Evolutionary conservation across 1,284 basidiomycete genomes (phyloP).

Genomic region (Anthracocystis walkeri): DNA sequence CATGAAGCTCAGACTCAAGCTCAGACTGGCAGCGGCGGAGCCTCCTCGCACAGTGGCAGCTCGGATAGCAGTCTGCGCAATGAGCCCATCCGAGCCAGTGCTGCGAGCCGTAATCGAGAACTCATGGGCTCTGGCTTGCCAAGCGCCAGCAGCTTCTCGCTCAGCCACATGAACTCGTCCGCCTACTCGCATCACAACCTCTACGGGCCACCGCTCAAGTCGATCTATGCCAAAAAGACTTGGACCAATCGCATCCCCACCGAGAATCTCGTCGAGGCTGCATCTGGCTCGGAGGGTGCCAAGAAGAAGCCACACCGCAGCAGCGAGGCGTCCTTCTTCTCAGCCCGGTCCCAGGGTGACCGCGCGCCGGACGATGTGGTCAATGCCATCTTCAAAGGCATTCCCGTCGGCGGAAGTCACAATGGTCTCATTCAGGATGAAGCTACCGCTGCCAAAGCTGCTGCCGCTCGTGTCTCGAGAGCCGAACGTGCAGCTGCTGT

Average conservation of each 20-base stretch:
- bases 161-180: conserved; percentile 20
- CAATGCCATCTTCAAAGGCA: conserved; percentile 55
- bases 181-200: conserved; percentile 24
- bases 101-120: conserved; percentile 22
- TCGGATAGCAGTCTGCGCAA: conserved; percentile 42
- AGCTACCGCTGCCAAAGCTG: conserved; percentile 10
- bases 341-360: conserved; percentile 37
- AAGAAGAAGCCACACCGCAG: conserved; percentile 19
- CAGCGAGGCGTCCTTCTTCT: conserved; percentile 24
- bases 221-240: conserved; percentile 37
- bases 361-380: conserved; percentile 53
- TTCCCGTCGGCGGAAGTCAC: conserved; percentile 40
- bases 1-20: conserved; percentile 1
- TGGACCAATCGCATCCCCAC: conserved; percentile 42
- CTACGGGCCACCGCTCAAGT: conserved; percentile 40
- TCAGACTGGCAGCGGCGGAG: conserved; percentile 3
- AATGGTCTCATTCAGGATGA: conserved; percentile 14
- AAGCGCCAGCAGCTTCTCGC: conserved; percentile 39
- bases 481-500: conserved; percentile 7
- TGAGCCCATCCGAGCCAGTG: conserved; percentile 25
- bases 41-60: conserved; percentile 16
- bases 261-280: conserved; percentile 31
- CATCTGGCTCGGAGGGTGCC: conserved; percentile 15
- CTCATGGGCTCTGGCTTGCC: conserved; percentile 27
- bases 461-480: conserved; percentile 6